These are phyloP conservation scores for Ramularia collo-cygni DNA, from an alignment of 2,329 filamentous ascomycete species.

Conservation along the genomic window DNA sequence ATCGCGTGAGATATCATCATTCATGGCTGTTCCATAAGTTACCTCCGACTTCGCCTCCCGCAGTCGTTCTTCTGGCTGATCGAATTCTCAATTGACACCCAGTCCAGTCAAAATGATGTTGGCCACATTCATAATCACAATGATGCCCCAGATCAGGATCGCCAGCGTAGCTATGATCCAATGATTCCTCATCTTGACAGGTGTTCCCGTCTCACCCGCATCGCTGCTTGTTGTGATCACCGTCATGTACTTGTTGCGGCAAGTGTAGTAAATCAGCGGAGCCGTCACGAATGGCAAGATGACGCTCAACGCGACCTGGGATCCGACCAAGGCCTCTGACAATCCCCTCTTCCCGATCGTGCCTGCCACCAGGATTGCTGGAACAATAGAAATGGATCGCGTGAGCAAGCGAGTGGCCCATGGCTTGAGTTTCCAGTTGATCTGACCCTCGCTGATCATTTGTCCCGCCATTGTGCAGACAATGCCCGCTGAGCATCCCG, in stretches of 20 bases:
- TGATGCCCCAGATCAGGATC: constrained; percentile 62
- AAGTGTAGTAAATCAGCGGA: constrained; percentile 80
- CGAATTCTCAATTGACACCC: constrained; percentile 37
- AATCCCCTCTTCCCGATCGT: constrained; percentile 67
- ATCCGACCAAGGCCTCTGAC: constrained; percentile 63
- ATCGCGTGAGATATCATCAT: too few relatives aligned
- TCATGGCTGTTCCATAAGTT: too few relatives aligned
- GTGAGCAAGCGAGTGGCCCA: constrained; percentile 76
- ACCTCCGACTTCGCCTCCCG: too few relatives aligned
- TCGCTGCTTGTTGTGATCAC: constrained; percentile 35
- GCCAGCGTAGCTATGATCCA: constrained; percentile 57
- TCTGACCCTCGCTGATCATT: constrained; percentile 78
- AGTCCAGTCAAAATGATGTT: constrained; percentile 60
- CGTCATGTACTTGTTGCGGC: constrained; percentile 71
- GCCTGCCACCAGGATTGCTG: constrained; percentile 75
- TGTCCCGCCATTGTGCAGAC: constrained; percentile 86
- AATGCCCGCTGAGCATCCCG: constrained; percentile 73
- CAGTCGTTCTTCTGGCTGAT: too few relatives aligned
- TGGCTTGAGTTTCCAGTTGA: constrained; percentile 66
- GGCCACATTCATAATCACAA: constrained; percentile 73
- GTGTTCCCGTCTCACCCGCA: constrained; percentile 2
- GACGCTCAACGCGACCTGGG: constrained; percentile 70
- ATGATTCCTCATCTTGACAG: constrained; percentile 61
- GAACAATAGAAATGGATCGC: constrained; percentile 71
- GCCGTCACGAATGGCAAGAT: constrained; percentile 77